Percentiles rank a stretch among this genome's conserved stretches.
These are phyloP conservation scores for Tuber indicum DNA, from an alignment of 495 filamentous ascomycete species.

Conservation along the genomic window DNA sequence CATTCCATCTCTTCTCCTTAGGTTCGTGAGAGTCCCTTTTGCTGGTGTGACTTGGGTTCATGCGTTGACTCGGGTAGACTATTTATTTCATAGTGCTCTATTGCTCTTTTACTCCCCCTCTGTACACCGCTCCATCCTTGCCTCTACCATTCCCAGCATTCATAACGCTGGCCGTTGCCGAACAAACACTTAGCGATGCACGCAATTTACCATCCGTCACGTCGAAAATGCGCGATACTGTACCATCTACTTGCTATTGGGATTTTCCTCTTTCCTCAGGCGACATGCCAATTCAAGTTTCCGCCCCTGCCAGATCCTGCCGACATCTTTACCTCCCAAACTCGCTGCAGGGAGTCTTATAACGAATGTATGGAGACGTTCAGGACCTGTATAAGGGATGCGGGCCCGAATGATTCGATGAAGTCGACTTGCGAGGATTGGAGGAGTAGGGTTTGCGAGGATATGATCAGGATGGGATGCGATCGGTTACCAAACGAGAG, in stretches of 20 bases:
- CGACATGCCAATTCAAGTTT: constrained; percentile 12
- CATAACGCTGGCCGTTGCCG: constrained; percentile 9
- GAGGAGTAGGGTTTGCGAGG: constrained; percentile 23
- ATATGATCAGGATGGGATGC: constrained; percentile 23
- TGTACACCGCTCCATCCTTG: neutral
- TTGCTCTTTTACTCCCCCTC: neutral
- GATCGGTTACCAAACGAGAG: constrained; percentile 20
- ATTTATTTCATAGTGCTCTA: neutral
- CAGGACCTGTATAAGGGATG: constrained; percentile 19
- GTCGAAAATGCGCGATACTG: neutral
- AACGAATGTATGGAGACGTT: constrained; percentile 27
- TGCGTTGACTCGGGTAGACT: neutral
- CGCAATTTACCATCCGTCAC: neutral
- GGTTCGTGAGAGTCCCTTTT: neutral
- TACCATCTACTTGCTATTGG: neutral
- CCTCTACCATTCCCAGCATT: neutral
- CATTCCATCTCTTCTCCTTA: neutral
- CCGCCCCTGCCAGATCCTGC: neutral
- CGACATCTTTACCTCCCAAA: constrained; percentile 6
- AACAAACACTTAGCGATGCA: neutral
- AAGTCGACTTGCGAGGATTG: constrained; percentile 21
- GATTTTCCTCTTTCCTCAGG: neutral
- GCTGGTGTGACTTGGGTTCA: neutral
- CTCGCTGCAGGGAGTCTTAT: constrained; percentile 20
- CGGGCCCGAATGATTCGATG: neutral